Percentiles rank a stretch among this genome's conserved stretches.
phyloP scores from a whole-genome alignment of 176 grass and related monocot genomes.

The Avena atlantica region DNA sequence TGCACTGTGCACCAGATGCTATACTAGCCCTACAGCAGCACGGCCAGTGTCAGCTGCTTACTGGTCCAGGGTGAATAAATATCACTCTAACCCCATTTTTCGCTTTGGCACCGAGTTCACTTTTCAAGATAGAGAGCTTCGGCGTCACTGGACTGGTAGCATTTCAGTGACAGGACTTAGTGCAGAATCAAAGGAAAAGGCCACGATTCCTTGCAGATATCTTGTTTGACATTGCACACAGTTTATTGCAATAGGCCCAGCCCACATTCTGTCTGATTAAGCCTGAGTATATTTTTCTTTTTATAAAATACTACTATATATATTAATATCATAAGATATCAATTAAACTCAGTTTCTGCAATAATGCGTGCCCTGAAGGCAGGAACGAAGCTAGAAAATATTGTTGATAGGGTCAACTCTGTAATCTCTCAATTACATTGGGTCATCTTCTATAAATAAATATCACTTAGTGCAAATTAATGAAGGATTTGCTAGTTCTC shows the following conservation, averaged over 20 bases:
- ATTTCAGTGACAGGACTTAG: not conserved
- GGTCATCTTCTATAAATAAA: too few species aligned
- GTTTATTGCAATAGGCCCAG: constrained; percentile 10
- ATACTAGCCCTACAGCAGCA: too few species aligned
- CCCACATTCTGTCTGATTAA: constrained; percentile 14
- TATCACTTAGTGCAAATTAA: too few species aligned
- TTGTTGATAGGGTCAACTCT: too few species aligned
- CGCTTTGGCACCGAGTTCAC: constrained; percentile 3
- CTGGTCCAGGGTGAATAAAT: constrained; percentile 34
- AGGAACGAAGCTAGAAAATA: too few species aligned
- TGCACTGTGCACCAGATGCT: not conserved
- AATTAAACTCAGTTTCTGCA: too few species aligned
- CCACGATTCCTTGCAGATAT: not conserved
- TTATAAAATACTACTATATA: too few species aligned
- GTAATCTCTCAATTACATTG: too few species aligned
- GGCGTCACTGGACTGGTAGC: constrained; percentile 4
- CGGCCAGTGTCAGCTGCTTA: not conserved
- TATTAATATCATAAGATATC: too few species aligned
- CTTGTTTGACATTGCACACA: constrained; percentile 16
- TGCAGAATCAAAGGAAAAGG: constrained; percentile 37
- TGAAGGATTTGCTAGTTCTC: too few species aligned
- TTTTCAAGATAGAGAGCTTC: not conserved
- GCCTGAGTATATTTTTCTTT: too few species aligned
- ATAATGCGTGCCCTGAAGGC: too few species aligned
- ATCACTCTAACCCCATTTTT: not conserved